Base-by-base conservation (phyloP, 768 basidiomycete species). In the Podaxis sp. region DNA sequence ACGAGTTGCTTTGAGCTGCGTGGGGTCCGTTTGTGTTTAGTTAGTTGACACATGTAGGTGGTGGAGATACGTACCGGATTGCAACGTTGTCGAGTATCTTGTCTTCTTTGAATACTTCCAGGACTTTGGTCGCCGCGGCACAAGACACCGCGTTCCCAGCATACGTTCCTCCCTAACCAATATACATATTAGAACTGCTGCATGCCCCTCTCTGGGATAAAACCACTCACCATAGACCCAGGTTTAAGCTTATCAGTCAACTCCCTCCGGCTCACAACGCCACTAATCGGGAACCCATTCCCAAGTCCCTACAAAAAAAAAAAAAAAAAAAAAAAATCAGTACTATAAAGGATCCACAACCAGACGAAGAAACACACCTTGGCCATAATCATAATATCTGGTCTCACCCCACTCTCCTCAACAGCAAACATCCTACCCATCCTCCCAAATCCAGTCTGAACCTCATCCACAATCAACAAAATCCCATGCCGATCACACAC, bases 241-340 rank as follows among this genome's bases (percentile, higher is more conserved):
- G 91, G 85, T 65, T 76, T 79, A 56, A 95, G 78, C 66, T 79
- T 84, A 72, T 94, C 91, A 32, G 91, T 93, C 37, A 96, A 69
- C 56, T 91, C 90, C 73, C 84, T 91, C 55, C 87, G 76, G 63
- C 89, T 88, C 54, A 95, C 81, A 42, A 98, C 84, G 5, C 86
- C 94, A 61, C 91, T 93, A 57, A 98, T 77, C 2, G 96, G 96
- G 83, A 97, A 96, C 2, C 95, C 95, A 71, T 95, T 93, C 40
- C 91, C 92, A 5, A 95, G 74, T 9, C 92, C 92, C 86, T 32
- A 32, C 32, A 7, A 9, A 32, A 32, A 1, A 23, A 1, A 9
- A 32, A 32, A 32, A n/a, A n/a, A n/a, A n/a, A n/a, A n/a, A n/a
- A 32, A 32, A 32, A 5, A 5, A 32, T 32, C 32, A 32, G 32